Conservation (phyloP, 2,329 filamentous ascomycete species). For the Trichoderma gracile region DNA sequence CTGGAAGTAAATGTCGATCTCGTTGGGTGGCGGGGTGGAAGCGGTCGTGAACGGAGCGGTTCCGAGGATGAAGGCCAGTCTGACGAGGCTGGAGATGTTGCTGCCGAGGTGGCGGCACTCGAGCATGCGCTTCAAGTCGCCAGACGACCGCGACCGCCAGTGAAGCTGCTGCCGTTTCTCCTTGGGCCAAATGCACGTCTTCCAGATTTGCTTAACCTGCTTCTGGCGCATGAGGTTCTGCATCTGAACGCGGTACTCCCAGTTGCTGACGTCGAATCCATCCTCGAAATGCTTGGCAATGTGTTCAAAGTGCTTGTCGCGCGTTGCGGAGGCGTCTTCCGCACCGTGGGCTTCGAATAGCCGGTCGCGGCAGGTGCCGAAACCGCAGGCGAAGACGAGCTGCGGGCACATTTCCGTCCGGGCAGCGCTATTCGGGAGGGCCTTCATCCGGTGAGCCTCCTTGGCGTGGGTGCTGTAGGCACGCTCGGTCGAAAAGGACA, state of each 20-base stretch:
- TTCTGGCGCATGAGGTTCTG: constrained; percentile 49
- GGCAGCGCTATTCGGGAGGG: constrained; percentile 44
- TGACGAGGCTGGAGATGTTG: constrained; percentile 45
- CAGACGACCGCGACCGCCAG: constrained; percentile 46
- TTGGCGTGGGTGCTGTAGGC: constrained; percentile 49
- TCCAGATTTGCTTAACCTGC: constrained; percentile 48
- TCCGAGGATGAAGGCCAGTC: constrained; percentile 47
- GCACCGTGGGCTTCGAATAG: constrained; percentile 44
- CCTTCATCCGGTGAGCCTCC: constrained; percentile 45
- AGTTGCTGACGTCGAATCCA: constrained; percentile 44
- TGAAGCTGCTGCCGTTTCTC: constrained; percentile 44
- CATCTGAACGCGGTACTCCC: constrained; percentile 47
- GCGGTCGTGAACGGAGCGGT: constrained; percentile 43
- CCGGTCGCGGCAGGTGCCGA: constrained; percentile 45
- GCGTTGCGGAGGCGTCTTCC: constrained; percentile 41
- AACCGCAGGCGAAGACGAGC: constrained; percentile 49
- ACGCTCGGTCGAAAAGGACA: constrained; percentile 49
- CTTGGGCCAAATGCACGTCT: constrained; percentile 49
- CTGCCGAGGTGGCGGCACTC: constrained; percentile 47
- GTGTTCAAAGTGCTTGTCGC: constrained; percentile 50
- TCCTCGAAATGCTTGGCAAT: constrained; percentile 51
- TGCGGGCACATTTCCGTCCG: constrained; percentile 46
- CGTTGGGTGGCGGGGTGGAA: constrained; percentile 41
- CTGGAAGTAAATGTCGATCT: constrained; percentile 44
- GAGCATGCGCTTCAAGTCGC: constrained; percentile 48